Conservation (phyloP, 164 flowering plant species). For the Santalum album region DNA sequence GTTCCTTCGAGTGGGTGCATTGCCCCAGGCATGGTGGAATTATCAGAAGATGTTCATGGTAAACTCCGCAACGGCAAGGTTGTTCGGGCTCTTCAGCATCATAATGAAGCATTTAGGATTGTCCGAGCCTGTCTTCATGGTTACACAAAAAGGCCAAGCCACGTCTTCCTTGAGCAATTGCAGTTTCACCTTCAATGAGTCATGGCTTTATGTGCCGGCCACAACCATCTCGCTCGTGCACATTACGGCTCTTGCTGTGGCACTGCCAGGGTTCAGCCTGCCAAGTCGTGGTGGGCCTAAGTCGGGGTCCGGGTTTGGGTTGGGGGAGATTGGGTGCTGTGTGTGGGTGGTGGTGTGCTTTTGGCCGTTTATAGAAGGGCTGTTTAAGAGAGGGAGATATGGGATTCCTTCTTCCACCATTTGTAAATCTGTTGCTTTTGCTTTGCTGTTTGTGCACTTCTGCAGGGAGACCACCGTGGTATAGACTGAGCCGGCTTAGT, state of each 20-base stretch:
- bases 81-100: not conserved
- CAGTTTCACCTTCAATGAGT: not conserved
- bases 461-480: too few species aligned
- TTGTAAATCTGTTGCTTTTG: constrained; percentile 26
- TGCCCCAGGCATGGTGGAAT: not conserved
- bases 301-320: constrained; percentile 13
- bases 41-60: not conserved
- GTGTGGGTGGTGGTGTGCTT: constrained; percentile 31
- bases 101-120: not conserved
- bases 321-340: constrained; percentile 35
- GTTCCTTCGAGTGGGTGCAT: not conserved
- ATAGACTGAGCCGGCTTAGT: too few species aligned
- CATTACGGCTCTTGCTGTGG: not conserved
- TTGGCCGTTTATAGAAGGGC: constrained; percentile 42
- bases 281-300: not conserved
- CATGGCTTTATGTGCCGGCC: not conserved
- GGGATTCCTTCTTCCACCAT: constrained; percentile 47
- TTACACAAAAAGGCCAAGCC: not conserved
- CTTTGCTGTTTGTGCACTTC: constrained; percentile 24
- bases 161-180: not conserved
- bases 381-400: constrained; percentile 39
- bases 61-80: not conserved
- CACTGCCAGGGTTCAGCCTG: not conserved
- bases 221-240: not conserved
- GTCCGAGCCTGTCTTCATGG: not conserved